Conservation (phyloP, 1,139 yeast species). For the Ogataea hybrid region DNA sequence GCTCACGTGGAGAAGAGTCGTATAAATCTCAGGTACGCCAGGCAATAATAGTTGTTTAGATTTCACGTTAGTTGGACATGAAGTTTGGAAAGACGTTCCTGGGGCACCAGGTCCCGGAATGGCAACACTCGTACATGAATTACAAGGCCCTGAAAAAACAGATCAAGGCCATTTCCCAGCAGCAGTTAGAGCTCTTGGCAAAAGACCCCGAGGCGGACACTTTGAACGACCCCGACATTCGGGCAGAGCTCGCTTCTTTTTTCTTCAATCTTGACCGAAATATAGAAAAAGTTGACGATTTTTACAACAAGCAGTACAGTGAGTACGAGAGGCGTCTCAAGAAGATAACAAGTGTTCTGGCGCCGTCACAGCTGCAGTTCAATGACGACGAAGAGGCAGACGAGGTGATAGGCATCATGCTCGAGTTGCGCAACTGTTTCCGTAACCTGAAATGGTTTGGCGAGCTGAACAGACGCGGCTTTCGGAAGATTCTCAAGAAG, state of each 20-base stretch:
- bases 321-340: constrained; percentile 73
- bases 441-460: constrained; percentile 92
- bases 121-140: constrained; percentile 78
- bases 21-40: neutral
- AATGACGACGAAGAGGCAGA: constrained; percentile 68
- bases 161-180: constrained; percentile 52
- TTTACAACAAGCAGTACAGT: constrained; percentile 66
- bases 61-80: constrained; percentile 39
- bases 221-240: constrained; percentile 39
- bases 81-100: constrained; percentile 82
- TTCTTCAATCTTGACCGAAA: constrained; percentile 79
- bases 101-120: constrained; percentile 90
- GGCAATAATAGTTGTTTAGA: neutral
- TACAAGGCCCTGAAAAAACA: constrained; percentile 82
- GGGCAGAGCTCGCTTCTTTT: constrained; percentile 56
- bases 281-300: constrained; percentile 76
- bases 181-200: constrained; percentile 31
- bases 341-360: constrained; percentile 38
- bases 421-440: constrained; percentile 75
- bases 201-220: constrained; percentile 21
- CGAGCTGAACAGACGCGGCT: constrained; percentile 88
- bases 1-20: constrained; percentile 6
- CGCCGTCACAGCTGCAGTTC: constrained; percentile 19
- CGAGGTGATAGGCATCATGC: constrained; percentile 70
- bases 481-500: constrained; percentile 84